These are phyloP conservation scores for Stropharia rugosoannulata DNA, from an alignment of 768 basidiomycete genomes.

Conservation along the genomic window DNA sequence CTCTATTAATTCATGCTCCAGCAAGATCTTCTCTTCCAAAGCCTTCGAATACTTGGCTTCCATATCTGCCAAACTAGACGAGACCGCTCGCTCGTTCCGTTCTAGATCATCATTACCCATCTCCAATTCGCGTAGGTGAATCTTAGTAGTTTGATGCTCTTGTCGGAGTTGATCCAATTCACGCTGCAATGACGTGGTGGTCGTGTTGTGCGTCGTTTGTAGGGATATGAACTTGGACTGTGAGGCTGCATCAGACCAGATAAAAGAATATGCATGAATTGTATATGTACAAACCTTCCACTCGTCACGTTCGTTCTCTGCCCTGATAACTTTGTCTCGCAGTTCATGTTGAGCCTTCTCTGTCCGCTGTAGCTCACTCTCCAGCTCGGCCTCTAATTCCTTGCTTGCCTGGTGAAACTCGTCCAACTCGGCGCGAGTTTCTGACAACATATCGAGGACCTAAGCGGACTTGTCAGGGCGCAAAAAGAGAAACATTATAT, in stretches of 20 bases:
- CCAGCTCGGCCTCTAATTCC: constrained; percentile 91
- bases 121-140: constrained; percentile 85
- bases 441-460: constrained; percentile 80
- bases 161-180: constrained; percentile 83
- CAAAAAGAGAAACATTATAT: background rate
- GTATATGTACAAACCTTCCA: constrained; percentile 74
- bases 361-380: constrained; percentile 84
- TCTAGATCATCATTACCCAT: constrained; percentile 99
- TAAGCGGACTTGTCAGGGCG: constrained; percentile 17
- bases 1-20: constrained; percentile 92
- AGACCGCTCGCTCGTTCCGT: constrained; percentile 86
- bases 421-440: constrained; percentile 82
- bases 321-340: constrained; percentile 64
- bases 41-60: constrained; percentile 88
- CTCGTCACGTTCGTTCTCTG: constrained; percentile 79
- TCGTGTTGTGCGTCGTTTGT: constrained; percentile 89
- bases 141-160: constrained; percentile 67
- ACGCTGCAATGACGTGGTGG: constrained; percentile 86
- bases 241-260: constrained; percentile 7
- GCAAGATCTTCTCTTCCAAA: constrained; percentile 93
- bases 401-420: constrained; percentile 87
- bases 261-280: constrained; percentile 1
- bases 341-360: constrained; percentile 85
- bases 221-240: constrained; percentile 85
- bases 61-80: constrained; percentile 78